A percentile compares a stretch with the other conserved stretches of the same genome.
phyloP scores from a whole-genome alignment of 2,329 filamentous ascomycete species.

The Biscogniauxia sp. region DNA sequence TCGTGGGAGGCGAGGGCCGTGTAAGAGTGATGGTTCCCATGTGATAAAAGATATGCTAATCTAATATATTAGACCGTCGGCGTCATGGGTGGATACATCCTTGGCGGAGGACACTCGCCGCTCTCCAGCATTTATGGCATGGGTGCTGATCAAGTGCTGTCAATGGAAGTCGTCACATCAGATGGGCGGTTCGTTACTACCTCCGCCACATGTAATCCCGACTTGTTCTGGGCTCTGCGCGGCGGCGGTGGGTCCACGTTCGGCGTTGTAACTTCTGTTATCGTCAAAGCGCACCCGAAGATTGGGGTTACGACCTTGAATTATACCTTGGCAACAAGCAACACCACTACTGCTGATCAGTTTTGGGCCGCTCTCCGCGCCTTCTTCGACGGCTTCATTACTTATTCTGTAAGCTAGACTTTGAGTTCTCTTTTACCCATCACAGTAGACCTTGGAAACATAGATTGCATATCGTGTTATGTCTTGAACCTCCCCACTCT shows the following conservation, averaged over 20 bases:
- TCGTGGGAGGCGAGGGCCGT: conserved; percentile 54
- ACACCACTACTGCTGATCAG: not conserved
- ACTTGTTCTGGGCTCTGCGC: conserved; percentile 37
- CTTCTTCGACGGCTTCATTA: conserved; percentile 33
- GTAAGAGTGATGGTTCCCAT: conserved; percentile 6
- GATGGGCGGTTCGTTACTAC: conserved; percentile 44
- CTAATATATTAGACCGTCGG: conserved; percentile 41
- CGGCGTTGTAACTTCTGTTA: conserved; percentile 36
- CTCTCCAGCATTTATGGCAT: conserved; percentile 4
- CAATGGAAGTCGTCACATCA: conserved; percentile 47
- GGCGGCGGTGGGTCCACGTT: conserved; percentile 31
- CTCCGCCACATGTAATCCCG: conserved; percentile 39
- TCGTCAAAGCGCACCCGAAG: conserved; percentile 35
- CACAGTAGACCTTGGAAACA: too few relatives aligned
- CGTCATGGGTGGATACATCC: conserved; percentile 42
- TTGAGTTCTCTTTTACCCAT: too few relatives aligned
- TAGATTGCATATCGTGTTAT: too few relatives aligned
- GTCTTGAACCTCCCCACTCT: too few relatives aligned
- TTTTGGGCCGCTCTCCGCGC: conserved; percentile 34
- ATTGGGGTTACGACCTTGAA: conserved; percentile 29
- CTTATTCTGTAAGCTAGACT: conserved; percentile 18
- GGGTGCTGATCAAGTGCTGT: conserved; percentile 45
- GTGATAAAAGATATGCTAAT: conserved; percentile 5
- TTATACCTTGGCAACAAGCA: not conserved
- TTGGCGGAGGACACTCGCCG: conserved; percentile 45